Conservation (phyloP, 2,329 filamentous ascomycete genomes). For the Penicillium sp. region DNA sequence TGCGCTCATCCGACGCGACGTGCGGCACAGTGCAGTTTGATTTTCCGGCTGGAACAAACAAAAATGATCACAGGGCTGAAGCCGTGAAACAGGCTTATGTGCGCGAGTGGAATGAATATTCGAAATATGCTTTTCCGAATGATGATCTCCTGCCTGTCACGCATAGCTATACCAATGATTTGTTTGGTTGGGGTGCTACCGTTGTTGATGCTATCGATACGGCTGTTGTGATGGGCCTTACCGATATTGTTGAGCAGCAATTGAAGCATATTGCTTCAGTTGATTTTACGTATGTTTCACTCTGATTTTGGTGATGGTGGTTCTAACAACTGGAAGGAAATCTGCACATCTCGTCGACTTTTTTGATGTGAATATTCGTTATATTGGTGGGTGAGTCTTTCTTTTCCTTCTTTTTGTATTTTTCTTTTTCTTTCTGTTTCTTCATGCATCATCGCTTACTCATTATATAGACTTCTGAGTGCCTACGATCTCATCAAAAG, state of each 20-base stretch:
- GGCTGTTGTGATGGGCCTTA: slow-evolving; percentile 25
- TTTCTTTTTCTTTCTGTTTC: too few relatives aligned
- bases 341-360: slow-evolving; percentile 17
- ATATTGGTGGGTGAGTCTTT: slow-evolving; percentile 17
- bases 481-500: slow-evolving; percentile 25
- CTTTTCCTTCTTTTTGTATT: too few relatives aligned
- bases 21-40: slow-evolving; percentile 21
- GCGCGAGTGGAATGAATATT: slow-evolving; percentile 21
- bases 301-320: background rate
- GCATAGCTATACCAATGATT: slow-evolving; percentile 17
- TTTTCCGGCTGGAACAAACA: slow-evolving; percentile 18
- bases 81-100: slow-evolving; percentile 21
- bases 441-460: background rate
- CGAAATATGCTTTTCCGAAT: slow-evolving; percentile 21
- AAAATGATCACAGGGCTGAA: slow-evolving; percentile 18
- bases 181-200: slow-evolving; percentile 24
- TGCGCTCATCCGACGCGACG: background rate
- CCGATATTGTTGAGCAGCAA: slow-evolving; percentile 23
- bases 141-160: slow-evolving; percentile 20
- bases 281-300: slow-evolving; percentile 20
- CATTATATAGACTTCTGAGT: slow-evolving; percentile 14
- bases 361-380: slow-evolving; percentile 24
- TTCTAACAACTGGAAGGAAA: slow-evolving; percentile 2
- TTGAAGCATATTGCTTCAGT: slow-evolving; percentile 19
- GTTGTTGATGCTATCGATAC: slow-evolving; percentile 26